These are phyloP conservation scores for Ceratobasidium papillatum DNA, from an alignment of 1,284 basidiomycete genomes.

Conservation along the genomic window DNA sequence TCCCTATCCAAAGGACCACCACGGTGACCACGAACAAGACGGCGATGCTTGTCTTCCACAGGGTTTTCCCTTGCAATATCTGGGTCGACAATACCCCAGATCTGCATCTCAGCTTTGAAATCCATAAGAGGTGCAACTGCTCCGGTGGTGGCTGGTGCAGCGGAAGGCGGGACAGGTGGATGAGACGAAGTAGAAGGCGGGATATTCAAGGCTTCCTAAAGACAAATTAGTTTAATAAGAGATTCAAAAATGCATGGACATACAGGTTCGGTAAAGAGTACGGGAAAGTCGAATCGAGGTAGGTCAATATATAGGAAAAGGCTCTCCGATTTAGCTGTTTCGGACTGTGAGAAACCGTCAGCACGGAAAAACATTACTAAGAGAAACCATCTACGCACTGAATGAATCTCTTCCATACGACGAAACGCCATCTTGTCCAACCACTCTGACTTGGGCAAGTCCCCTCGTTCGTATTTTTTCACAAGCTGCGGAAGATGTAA, in stretches of 20 bases:
- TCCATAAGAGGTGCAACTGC: constrained; percentile 52
- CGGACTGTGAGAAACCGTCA: constrained; percentile 62
- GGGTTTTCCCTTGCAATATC: constrained; percentile 92
- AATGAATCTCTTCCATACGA: constrained; percentile 92
- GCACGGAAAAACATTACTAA: neutral
- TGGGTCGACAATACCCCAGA: constrained; percentile 94
- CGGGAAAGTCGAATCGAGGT: constrained; percentile 96
- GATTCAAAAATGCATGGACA: constrained; percentile 47
- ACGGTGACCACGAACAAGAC: constrained; percentile 92
- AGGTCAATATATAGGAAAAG: constrained; percentile 95
- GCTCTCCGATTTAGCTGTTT: constrained; percentile 87
- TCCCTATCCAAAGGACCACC: constrained; percentile 95
- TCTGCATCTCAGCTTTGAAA: constrained; percentile 68
- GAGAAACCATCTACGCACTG: constrained; percentile 62
- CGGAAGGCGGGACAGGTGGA: constrained; percentile 29
- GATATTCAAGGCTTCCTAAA: constrained; percentile 35
- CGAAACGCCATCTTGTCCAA: constrained; percentile 92
- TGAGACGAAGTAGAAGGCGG: constrained; percentile 26
- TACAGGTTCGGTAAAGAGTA: constrained; percentile 93
- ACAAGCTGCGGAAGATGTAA: constrained; percentile 68
- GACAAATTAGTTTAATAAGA: constrained; percentile 2
- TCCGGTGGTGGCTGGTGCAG: constrained; percentile 49
- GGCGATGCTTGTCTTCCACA: constrained; percentile 95
- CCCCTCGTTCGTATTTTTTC: constrained; percentile 95
- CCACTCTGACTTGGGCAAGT: constrained; percentile 95